Evolutionary conservation across 805 yeast genomes (phyloP), one percentile per base, ranked within the genome.

Genomic region (Yamadazyma paraphyllophila): DNA sequence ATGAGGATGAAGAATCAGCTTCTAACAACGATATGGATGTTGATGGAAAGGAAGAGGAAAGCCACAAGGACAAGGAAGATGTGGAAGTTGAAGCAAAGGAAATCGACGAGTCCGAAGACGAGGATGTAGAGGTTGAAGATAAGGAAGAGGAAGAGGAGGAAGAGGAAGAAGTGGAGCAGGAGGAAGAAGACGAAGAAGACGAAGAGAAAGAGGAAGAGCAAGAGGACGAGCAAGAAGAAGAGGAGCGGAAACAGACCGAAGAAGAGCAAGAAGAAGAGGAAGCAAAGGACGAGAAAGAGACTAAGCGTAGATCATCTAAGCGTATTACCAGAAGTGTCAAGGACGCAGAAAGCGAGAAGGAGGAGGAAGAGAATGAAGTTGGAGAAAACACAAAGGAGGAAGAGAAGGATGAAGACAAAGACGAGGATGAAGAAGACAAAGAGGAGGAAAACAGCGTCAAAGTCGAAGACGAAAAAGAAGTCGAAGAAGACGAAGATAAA

Each of bases 391-490:
- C n/a, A 6, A 41, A 31, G 14, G 16, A 37, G 16, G 46, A 43
- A 36, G 45, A 44, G 17, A 54, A 47, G 24, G 33, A 36, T 14
- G 32, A 20, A n/a, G 39, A 33, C 12, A 35, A 3, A 27, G 29
- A 38, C 6, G 36, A 30, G 11, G 46, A 41, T 12, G 50, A 48
- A 41, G 34, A 45, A n/a, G 46, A 39, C 27, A 30, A 44, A 31
- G 44, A 46, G 25, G 58, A 59, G 17, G 62, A 58, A 3, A 50
- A 57, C 30, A n/a, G n/a, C n/a, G n/a, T n/a, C n/a, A n/a, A n/a
- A n/a, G n/a, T n/a, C 24, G 51, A 46, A 16, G 55, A 49, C 25
- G 53, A 49, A 11, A 45, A 50, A 12, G 39, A 50, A 33, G 56
- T 45, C n/a, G 24, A 15, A 12, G 35, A 36, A 3, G 51, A 49